Base-by-base conservation (phyloP, 116 monocot genomes). In the Papilionanthe hybrid region DNA sequence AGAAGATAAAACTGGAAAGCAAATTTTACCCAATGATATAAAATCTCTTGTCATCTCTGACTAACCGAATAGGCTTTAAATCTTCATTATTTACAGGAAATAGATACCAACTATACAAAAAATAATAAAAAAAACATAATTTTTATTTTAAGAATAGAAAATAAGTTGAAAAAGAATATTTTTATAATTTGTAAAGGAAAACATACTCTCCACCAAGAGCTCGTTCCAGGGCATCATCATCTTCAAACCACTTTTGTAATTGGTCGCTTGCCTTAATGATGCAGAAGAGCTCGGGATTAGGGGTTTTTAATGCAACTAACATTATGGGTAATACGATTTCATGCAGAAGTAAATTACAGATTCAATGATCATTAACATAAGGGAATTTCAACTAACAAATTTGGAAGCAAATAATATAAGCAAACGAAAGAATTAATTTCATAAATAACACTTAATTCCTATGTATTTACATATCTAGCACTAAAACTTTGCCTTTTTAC, bases 151-250 rank as follows among this genome's bases (percentile, higher is more conserved):
- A 75, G 0, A 49, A 49, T 42, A 13, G 50, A 42, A 29, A 60
- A 23, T 1, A 30, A 5, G 13, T 3, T 49, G 19, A 32, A 73
- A 75, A 60, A 45, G 43, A 43, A 10, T 4, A 47, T 47, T n/a
- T 0, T 50, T 9, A 76, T 29, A 12, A 9, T 67, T 48, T 19
- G 30, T 9, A 47, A 81, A 56, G 68, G 10, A 78, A 80, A 84
- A 69, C 98, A 78, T 90, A 99, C 99, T 99, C 99, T 92, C 95
- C 99, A 83, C 77, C 79, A 73, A 99, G 88, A 86, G 95, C 95
- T 55, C 87, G 90, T 78, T 99, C 99, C 79, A 99, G 15, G 41
- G 91, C 95, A 86, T 95, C 95, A 75, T 95, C 95, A 87, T 99
- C 99, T 88, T 99, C 89, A 88, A 99, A 99, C 99, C 99, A 99